phyloP scores from a whole-genome alignment of 83 land plant genomes.

The Isoetes engelmannii region DNA sequence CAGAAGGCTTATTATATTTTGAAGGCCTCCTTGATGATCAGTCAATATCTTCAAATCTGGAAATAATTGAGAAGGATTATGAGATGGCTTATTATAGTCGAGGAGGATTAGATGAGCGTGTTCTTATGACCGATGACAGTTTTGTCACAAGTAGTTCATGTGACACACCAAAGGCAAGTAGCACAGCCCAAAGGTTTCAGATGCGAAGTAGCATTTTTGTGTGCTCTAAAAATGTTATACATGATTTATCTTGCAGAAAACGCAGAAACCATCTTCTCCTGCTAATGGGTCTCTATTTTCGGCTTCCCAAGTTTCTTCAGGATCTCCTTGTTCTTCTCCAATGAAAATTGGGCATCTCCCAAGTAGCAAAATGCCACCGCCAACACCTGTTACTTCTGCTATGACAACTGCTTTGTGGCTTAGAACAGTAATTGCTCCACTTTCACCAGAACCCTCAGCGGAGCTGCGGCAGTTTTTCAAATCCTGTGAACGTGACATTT shows the following conservation, averaged over 20 bases:
- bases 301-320: constrained; percentile 50
- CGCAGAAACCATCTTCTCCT: not conserved
- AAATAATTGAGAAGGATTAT: constrained; percentile 65
- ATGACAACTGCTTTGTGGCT: constrained; percentile 99
- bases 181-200: not conserved
- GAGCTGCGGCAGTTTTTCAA: constrained; percentile 53
- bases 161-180: constrained; percentile 28
- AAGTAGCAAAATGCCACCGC: constrained; percentile 46
- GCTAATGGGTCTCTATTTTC: not conserved
- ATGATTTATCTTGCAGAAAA: not conserved
- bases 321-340: constrained; percentile 52
- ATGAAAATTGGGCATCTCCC: constrained; percentile 24
- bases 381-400: constrained; percentile 85
- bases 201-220: not conserved
- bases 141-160: constrained; percentile 54
- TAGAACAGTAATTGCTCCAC: constrained; percentile 65
- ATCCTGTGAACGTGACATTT: constrained; percentile 72
- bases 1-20: constrained; percentile 79
- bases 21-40: constrained; percentile 62
- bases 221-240: not conserved
- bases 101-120: constrained; percentile 84
- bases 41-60: constrained; percentile 45
- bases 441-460: constrained; percentile 64
- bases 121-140: constrained; percentile 67
- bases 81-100: constrained; percentile 50